phyloP scores from a whole-genome alignment of 768 basidiomycete species.

The Hericium alpestre region DNA sequence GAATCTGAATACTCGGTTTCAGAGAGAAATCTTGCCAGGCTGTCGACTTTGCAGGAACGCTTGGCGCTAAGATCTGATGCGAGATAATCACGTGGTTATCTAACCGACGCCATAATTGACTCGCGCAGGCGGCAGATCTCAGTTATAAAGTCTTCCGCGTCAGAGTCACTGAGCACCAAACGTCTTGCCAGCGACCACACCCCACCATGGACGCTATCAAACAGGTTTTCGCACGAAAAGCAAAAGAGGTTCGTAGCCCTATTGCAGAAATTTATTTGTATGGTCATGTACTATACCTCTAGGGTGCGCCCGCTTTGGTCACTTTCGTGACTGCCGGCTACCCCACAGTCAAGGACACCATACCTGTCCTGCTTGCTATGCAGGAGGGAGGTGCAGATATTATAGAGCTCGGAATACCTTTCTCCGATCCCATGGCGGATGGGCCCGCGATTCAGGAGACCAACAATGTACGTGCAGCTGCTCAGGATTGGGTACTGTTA shows the following conservation, averaged over 20 bases:
- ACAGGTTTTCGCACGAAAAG: slow-evolving; percentile 60
- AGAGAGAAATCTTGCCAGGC: background rate
- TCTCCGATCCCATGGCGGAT: slow-evolving; percentile 95
- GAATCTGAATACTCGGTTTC: background rate
- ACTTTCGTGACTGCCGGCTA: slow-evolving; percentile 95
- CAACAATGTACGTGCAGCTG: slow-evolving; percentile 63
- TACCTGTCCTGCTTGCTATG: slow-evolving; percentile 83
- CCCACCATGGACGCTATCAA: slow-evolving; percentile 58
- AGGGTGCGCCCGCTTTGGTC: slow-evolving; percentile 57
- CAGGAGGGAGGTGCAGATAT: slow-evolving; percentile 89
- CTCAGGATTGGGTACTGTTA: too few relatives aligned
- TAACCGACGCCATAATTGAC: slow-evolving; percentile 5
- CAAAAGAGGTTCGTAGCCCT: slow-evolving; percentile 32
- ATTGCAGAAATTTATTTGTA: background rate
- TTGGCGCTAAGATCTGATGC: background rate
- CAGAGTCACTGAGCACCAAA: too few relatives aligned
- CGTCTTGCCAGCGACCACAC: background rate
- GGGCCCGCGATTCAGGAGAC: slow-evolving; percentile 88
- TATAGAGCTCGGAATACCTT: slow-evolving; percentile 91
- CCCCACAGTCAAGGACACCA: slow-evolving; percentile 69
- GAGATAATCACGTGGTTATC: background rate
- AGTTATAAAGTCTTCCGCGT: too few relatives aligned
- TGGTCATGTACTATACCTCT: slow-evolving; percentile 1
- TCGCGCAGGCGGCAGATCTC: background rate
- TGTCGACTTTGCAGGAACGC: background rate